Base-by-base conservation (phyloP, 1,284 basidiomycete genomes). In the Cryptococcus maquisensis region DNA sequence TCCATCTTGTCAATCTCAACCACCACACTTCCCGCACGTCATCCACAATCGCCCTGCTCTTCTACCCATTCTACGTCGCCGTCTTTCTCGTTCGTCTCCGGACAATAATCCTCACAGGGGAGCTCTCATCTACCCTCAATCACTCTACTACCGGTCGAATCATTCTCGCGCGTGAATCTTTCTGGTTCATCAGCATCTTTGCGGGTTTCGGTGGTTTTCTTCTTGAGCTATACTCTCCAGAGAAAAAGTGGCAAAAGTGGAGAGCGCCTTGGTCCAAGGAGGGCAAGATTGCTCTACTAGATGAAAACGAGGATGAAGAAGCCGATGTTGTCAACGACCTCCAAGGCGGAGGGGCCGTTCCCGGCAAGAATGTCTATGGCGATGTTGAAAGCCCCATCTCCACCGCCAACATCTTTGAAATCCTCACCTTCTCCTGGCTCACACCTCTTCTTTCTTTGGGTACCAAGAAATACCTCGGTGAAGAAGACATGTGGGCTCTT, bases 1-100 rank as follows among this genome's bases (percentile, higher is more conserved):
- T 66, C n/a, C 63, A 66, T 32, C 62, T 78, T 7, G 73, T 76
- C 1, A 64, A 66, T 52, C 47, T 82, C 57, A 92, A 90, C 66
- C 91, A 96, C 72, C 83, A 83, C 39, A 84, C 86, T n/a, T 83
- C 85, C 0, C 82, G 85, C 15, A 81, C 82, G 9, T 88, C 92
- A 0, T 93, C 90, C 0, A 82, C 87, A 0, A 72, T 85, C 21
- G 76, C 93, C 26, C 81, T 97, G 21, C 75, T 95, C 49, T 93
- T 90, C 75, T 95, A 89, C 86, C 88, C 92, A 0, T 49, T 81
- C 3, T 90, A 92, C 64, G 53, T 83, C 10, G 28, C 82, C 20
- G 77, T 79, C 0, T 67, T 83, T 1, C 66, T 78, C 4, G 71
- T 90, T 23, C 84, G 86, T 81, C 77, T 85, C 0, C 81, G 88